Evolutionary conservation across 2,329 filamentous ascomycete genomes (phyloP).

Genomic region (Neoscytalidium dimidiatum): DNA sequence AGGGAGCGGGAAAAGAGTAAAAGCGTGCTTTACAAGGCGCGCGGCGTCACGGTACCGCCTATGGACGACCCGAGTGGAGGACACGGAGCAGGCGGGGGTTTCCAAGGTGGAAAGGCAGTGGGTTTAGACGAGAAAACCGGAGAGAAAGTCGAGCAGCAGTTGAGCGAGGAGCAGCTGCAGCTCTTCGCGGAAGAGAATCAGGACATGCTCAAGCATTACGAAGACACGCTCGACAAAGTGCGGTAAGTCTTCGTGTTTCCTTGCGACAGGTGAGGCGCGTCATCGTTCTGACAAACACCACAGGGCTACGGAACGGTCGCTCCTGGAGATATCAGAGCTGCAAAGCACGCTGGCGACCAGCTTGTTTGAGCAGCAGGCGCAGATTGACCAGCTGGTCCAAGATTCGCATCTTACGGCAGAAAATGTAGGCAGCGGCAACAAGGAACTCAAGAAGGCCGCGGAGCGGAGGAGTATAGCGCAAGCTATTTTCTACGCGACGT

Average conservation of each 20-base stretch:
- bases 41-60: slow-evolving; percentile 34
- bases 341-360: slow-evolving; percentile 88
- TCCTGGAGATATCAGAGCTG: slow-evolving; percentile 89
- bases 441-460: slow-evolving; percentile 81
- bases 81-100: slow-evolving; percentile 21
- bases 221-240: slow-evolving; percentile 91
- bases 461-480: slow-evolving; percentile 54
- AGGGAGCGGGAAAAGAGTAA: slow-evolving; percentile 87
- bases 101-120: slow-evolving; percentile 29
- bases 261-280: not conserved
- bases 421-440: slow-evolving; percentile 87
- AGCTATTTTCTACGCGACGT: slow-evolving; percentile 51
- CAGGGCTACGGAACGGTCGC: slow-evolving; percentile 84
- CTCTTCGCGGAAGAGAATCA: slow-evolving; percentile 93
- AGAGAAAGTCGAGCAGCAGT: slow-evolving; percentile 53
- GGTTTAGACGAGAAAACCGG: slow-evolving; percentile 28
- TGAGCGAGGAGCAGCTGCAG: slow-evolving; percentile 84
- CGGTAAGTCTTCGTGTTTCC: slow-evolving; percentile 62
- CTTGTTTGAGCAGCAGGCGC: slow-evolving; percentile 79
- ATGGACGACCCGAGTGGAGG: slow-evolving; percentile 19
- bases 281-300: not conserved
- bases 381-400: slow-evolving; percentile 84
- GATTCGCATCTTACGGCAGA: slow-evolving; percentile 81
- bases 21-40: slow-evolving; percentile 75
- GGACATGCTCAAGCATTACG: slow-evolving; percentile 89